Percentiles rank a stretch among this genome's conserved stretches.
These are phyloP conservation scores for Monosporozyma unispora DNA, from an alignment of 805 yeast genomes.

Conservation along the genomic window DNA sequence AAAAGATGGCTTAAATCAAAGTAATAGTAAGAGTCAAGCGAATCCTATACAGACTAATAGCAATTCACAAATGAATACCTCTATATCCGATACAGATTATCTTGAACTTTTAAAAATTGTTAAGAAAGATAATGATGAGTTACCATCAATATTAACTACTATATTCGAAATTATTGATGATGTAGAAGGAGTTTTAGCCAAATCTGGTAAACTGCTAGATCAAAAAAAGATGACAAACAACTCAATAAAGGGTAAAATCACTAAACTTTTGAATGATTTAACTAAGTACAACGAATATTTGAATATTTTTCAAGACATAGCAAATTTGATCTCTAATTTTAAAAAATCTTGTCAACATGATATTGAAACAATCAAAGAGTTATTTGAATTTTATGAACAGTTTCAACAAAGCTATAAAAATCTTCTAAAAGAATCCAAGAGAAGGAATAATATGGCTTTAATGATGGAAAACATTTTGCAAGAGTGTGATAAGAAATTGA, in stretches of 20 bases:
- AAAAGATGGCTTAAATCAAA: conserved; percentile 14
- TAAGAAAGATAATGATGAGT: conserved; percentile 44
- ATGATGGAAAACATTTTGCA: conserved; percentile 35
- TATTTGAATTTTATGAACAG: conserved; percentile 41
- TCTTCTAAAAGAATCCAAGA: conserved; percentile 42
- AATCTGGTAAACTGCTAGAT: conserved; percentile 26
- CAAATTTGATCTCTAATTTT: conserved; percentile 29
- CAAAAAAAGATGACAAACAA: conserved; percentile 20
- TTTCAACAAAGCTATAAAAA: conserved; percentile 46
- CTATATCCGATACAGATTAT: conserved; percentile 20
- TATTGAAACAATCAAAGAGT: conserved; percentile 25
- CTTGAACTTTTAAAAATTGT: conserved; percentile 39
- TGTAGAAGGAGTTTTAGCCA: conserved; percentile 15
- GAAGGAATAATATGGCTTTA: conserved; percentile 38
- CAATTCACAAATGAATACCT: not conserved
- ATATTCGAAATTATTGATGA: conserved; percentile 33
- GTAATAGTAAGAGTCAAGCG: conserved; percentile 2
- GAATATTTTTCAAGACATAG: conserved; percentile 23
- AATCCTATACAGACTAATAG: not conserved
- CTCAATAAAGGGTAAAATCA: conserved; percentile 11
- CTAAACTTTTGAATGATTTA: conserved; percentile 17
- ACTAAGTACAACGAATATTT: conserved; percentile 25
- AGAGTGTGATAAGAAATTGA: conserved; percentile 35
- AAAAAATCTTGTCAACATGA: conserved; percentile 22
- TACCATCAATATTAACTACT: conserved; percentile 47